Evolutionary conservation across 2,329 filamentous ascomycete species (phyloP).

Genomic region (Ilyonectria mors-panacis): DNA sequence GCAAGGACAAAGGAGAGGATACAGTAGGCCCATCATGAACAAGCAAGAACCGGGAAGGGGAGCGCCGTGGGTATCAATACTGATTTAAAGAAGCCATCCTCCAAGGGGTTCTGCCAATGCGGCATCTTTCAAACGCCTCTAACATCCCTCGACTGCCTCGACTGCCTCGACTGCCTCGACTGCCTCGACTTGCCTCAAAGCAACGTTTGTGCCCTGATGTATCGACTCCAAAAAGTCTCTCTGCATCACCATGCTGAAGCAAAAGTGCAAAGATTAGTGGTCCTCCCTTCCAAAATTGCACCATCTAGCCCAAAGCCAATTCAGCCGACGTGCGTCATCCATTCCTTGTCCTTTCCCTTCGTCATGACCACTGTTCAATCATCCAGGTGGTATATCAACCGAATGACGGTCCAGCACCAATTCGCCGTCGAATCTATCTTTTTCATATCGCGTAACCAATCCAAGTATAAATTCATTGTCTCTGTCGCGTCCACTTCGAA

Average conservation of each 20-base stretch:
- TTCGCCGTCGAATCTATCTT: conserved; percentile 67
- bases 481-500: conserved; percentile 67
- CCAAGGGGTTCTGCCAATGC: conserved; percentile 35
- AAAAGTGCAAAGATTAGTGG: conserved; percentile 24
- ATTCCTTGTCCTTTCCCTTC: not conserved
- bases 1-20: not conserved
- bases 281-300: conserved; percentile 18
- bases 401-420: conserved; percentile 70
- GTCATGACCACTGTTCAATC: conserved; percentile 30
- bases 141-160: conserved; percentile 24
- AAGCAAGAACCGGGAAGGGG: conserved; percentile 1
- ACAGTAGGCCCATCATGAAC: not conserved
- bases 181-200: not conserved
- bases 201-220: conserved; percentile 1
- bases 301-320: conserved; percentile 5
- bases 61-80: conserved; percentile 37
- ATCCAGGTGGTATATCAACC: conserved; percentile 61
- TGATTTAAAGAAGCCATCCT: conserved; percentile 25
- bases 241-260: conserved; percentile 18
- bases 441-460: conserved; percentile 73
- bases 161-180: not conserved
- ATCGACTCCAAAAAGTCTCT: not conserved
- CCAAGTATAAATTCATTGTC: conserved; percentile 67
- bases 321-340: conserved; percentile 16
- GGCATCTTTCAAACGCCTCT: conserved; percentile 38